Percentiles rank a stretch among this genome's conserved stretches.
Evolutionary conservation across 345 rosid genomes (phyloP).

Genomic region (Lenwebbia sp.): DNA sequence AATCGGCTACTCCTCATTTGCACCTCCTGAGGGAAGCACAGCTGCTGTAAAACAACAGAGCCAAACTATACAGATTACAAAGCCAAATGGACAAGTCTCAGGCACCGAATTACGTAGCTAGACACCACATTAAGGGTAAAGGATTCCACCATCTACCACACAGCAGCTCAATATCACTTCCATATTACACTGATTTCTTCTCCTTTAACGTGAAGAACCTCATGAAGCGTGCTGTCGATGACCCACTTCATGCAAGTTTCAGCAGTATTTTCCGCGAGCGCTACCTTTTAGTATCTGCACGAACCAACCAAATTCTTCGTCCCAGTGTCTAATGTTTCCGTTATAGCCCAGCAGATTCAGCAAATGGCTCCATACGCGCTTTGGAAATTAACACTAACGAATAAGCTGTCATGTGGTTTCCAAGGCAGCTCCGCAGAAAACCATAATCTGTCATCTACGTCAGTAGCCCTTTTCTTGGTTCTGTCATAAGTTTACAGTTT

Average conservation of each 20-base stretch:
- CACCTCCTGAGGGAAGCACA: background rate
- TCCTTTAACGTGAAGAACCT: background rate
- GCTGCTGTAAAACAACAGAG: background rate
- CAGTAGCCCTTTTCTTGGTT: background rate
- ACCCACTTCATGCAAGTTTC: background rate
- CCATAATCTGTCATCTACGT: background rate
- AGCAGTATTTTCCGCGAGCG: background rate
- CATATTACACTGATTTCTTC: background rate
- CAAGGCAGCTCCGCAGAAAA: too few relatives aligned
- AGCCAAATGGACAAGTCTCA: background rate
- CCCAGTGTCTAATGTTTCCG: background rate
- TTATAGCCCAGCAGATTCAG: background rate
- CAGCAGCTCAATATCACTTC: background rate
- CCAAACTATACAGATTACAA: background rate
- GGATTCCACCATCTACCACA: background rate
- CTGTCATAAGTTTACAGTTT: background rate
- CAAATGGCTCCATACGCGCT: background rate
- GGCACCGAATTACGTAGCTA: background rate
- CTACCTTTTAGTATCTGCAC: background rate
- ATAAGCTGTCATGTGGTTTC: background rate
- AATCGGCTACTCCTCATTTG: background rate
- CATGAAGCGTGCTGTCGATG: background rate
- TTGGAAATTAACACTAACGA: background rate
- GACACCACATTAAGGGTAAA: background rate
- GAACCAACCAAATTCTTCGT: background rate